Percentiles rank a stretch among this genome's conserved stretches.
These are phyloP conservation scores for Rhizopogon rudus DNA, from an alignment of 768 basidiomycete genomes.

Conservation along the genomic window DNA sequence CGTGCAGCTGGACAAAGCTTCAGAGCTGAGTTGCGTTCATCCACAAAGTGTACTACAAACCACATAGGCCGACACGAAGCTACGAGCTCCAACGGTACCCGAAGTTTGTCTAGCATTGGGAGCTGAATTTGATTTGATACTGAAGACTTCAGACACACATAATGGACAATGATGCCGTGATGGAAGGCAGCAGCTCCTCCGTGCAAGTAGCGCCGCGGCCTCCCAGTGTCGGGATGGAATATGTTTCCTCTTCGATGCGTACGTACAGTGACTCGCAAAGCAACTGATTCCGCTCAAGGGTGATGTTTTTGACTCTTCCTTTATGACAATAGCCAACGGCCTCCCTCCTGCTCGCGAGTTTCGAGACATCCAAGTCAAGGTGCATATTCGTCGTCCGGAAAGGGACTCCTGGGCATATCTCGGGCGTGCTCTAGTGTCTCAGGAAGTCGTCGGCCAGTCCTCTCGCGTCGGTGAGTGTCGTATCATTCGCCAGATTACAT, in stretches of 20 bases:
- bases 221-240: neutral
- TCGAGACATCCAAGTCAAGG: constrained; percentile 78
- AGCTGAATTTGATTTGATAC: neutral
- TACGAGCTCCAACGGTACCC: neutral
- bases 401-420: constrained; percentile 79
- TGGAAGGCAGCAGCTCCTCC: constrained; percentile 17
- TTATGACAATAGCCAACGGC: neutral
- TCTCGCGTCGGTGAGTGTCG: constrained; percentile 69
- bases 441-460: constrained; percentile 70
- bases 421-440: constrained; percentile 70
- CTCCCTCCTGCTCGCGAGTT: constrained; percentile 44
- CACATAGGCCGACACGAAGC: neutral
- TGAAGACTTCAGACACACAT: constrained; percentile 22
- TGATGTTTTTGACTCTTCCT: neutral
- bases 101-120: neutral
- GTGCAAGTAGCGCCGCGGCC: constrained; percentile 10
- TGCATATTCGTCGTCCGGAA: constrained; percentile 76
- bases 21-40: neutral
- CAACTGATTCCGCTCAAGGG: neutral
- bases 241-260: neutral
- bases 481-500: neutral
- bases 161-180: constrained; percentile 29
- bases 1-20: neutral
- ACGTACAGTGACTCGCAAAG: neutral
- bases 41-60: neutral